Evolutionary conservation across 2,329 filamentous ascomycete species (phyloP), one percentile per base, ranked within the genome.

Genomic region (Pseudogymnoascus sp.): DNA sequence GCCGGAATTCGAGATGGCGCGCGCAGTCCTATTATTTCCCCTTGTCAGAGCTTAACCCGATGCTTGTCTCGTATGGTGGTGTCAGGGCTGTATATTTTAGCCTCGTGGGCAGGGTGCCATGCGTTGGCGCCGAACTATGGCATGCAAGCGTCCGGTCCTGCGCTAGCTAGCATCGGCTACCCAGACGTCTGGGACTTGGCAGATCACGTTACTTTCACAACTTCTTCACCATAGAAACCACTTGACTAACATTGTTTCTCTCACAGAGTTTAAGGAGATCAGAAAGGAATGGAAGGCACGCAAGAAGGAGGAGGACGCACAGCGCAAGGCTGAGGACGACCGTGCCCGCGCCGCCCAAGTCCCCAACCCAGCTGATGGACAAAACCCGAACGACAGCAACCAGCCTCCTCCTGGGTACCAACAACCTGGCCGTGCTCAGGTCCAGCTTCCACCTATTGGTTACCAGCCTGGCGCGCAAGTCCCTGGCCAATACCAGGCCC

Each of bases 251-350:
- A 63, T 54, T 66, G 67, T 70, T 68, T 66, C 64, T 65, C 66
- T 72, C 8, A 69, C 73, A 98, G 95, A 98, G 77, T 98, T 99
- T 80, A 99, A 99, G 76, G 95, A 99, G 74, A 97, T 98, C 66
- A 90, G 95, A 68, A 98, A 98, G 75, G 93, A 98, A 74, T 99
- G 95, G 95, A 99, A 98, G 80, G 90, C 91, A 41, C 92, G 95
- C 73, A 98, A 98, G 85, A 99, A 99, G 90, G 95, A 98, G 76
- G 93, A 98, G 72, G 93, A 98, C 69, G 88, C 88, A 62, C 83
- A 86, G 71, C 90, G 93, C 73, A 97, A 97, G 81, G 90, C 89
- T 11, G 91, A 93, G 8, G 93, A 98, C 68, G 93, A 97, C 74
- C 84, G 88, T 68, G 83, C 87, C 67, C 90, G 93, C 64, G 87